Conservation (phyloP, 106 monocot genomes). For the Phalaenopsis aphrodite region DNA sequence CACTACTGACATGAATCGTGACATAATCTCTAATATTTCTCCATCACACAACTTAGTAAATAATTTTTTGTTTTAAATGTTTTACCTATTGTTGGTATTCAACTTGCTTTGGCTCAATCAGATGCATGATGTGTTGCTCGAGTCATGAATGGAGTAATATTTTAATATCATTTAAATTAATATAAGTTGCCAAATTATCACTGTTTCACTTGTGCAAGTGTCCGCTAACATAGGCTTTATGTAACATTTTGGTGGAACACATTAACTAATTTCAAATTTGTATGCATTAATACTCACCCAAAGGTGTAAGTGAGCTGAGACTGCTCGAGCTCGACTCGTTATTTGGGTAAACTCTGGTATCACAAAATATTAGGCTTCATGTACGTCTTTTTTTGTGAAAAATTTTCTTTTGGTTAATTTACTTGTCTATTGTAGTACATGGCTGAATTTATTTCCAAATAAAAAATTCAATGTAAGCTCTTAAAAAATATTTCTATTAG, state of each 20-base stretch:
- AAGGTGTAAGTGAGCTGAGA: too few species aligned
- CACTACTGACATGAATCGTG: background rate
- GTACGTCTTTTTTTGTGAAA: too few species aligned
- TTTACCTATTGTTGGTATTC: background rate
- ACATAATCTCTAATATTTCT: background rate
- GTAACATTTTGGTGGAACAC: background rate
- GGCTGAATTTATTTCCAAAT: too few species aligned
- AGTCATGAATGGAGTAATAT: background rate
- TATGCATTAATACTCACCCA: background rate
- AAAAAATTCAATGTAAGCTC: too few species aligned
- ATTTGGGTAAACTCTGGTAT: too few species aligned
- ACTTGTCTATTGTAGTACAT: too few species aligned
- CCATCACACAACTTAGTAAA: background rate
- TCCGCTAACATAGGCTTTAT: background rate
- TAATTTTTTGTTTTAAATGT: background rate
- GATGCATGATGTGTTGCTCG: background rate
- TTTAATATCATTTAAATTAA: background rate
- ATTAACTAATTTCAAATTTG: background rate
- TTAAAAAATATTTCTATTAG: too few species aligned
- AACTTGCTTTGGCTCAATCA: background rate
- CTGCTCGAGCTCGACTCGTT: too few species aligned
- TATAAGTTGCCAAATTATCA: background rate
- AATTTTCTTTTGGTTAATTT: too few species aligned
- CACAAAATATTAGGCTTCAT: too few species aligned
- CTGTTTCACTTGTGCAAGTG: background rate